Percentiles rank a stretch among this genome's conserved stretches.
These are phyloP conservation scores for Penicillium dipodomyicola DNA, from an alignment of 495 filamentous ascomycete species.

Conservation along the genomic window DNA sequence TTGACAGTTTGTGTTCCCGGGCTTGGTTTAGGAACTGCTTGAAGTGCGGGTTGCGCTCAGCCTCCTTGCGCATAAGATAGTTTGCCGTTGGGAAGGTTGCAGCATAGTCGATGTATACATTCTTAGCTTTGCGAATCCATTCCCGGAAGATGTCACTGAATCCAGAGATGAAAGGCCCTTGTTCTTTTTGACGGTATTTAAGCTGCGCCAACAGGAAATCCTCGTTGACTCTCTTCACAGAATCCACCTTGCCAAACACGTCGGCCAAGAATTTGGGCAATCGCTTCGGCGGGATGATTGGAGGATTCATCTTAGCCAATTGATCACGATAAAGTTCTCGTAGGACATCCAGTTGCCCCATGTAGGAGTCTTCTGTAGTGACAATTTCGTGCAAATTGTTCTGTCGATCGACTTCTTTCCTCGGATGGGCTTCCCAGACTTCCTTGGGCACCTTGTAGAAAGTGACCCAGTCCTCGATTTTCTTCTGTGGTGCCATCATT, in stretches of 20 bases:
- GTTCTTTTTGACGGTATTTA: slow-evolving; percentile 95
- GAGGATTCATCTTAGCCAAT: slow-evolving; percentile 67
- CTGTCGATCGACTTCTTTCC: slow-evolving; percentile 90
- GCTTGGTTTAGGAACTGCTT: slow-evolving; percentile 78
- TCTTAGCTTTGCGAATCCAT: slow-evolving; percentile 94
- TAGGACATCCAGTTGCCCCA: slow-evolving; percentile 82
- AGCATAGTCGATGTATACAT: slow-evolving; percentile 88
- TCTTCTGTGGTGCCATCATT: slow-evolving; percentile 63
- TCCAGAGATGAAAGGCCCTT: slow-evolving; percentile 89
- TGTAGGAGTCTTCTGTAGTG: slow-evolving; percentile 85
- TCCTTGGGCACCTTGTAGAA: slow-evolving; percentile 87
- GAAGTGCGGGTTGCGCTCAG: slow-evolving; percentile 82
- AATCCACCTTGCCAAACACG: slow-evolving; percentile 89
- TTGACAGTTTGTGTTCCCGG: slow-evolving; percentile 74
- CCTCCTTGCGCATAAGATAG: slow-evolving; percentile 80
- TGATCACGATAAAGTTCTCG: slow-evolving; percentile 83
- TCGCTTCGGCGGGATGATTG: slow-evolving; percentile 73
- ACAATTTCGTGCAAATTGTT: slow-evolving; percentile 97
- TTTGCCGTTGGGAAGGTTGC: slow-evolving; percentile 80
- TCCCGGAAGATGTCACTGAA: slow-evolving; percentile 98
- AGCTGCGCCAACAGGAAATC: slow-evolving; percentile 92
- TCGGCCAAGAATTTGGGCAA: slow-evolving; percentile 73
- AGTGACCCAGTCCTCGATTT: slow-evolving; percentile 80
- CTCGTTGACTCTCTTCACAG: slow-evolving; percentile 87
- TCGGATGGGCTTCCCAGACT: slow-evolving; percentile 60